A percentile compares a stretch with the other conserved stretches of the same genome.
These are phyloP conservation scores for Typha latifolia DNA, from an alignment of 176 grass and related monocot species.

Conservation along the genomic window DNA sequence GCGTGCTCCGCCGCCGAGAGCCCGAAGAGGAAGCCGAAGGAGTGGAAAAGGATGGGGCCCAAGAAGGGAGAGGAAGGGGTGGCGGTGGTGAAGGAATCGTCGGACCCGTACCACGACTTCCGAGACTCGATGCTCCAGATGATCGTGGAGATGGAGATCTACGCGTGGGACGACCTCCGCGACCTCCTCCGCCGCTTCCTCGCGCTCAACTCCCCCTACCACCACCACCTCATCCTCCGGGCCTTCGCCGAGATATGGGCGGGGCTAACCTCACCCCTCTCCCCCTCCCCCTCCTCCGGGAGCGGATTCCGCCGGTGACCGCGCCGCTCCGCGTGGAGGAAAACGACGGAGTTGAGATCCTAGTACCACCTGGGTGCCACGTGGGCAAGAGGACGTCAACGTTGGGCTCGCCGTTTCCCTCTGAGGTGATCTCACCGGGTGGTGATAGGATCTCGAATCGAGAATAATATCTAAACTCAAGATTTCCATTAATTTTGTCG, in stretches of 20 bases:
- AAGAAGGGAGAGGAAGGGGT: conserved; percentile 35
- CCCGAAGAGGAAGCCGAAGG: conserved; percentile 13
- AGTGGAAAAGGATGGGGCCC: conserved; percentile 17
- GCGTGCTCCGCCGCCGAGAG: conserved; percentile 17
- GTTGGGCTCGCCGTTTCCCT: neutral
- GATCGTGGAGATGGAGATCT: conserved; percentile 89
- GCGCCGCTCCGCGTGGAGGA: neutral
- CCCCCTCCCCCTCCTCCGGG: conserved; percentile 4
- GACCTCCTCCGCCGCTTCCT: conserved; percentile 78
- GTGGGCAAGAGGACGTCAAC: neutral
- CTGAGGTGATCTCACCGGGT: conserved; percentile 18
- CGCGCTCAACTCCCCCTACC: conserved; percentile 68
- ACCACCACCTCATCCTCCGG: conserved; percentile 91
- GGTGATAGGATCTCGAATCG: conserved; percentile 43
- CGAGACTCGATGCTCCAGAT: conserved; percentile 89
- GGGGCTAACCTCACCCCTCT: too few relatives aligned
- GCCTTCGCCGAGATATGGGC: conserved; percentile 90
- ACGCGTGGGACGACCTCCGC: conserved; percentile 74
- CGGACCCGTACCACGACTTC: conserved; percentile 74
- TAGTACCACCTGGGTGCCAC: conserved; percentile 54
- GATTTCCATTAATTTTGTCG: neutral
- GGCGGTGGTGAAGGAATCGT: conserved; percentile 96
- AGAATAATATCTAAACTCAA: neutral
- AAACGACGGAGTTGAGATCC: conserved; percentile 54
- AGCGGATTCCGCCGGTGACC: neutral